These are phyloP conservation scores for Solanum aculeatissimum DNA, from an alignment of 305 asterid genomes.

Conservation along the genomic window DNA sequence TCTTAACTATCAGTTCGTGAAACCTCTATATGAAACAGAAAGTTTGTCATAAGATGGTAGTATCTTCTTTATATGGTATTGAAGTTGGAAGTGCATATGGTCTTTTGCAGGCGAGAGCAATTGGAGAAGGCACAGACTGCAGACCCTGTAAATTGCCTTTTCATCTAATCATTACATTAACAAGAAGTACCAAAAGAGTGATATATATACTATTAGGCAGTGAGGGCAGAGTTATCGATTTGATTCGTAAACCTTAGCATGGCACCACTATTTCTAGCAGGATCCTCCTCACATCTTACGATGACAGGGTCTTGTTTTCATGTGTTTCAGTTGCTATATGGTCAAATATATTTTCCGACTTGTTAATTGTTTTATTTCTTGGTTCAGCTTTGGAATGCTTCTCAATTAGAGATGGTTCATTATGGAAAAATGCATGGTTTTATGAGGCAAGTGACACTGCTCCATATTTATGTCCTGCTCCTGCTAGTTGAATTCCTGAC, in stretches of 20 bases:
- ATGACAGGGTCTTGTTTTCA: not conserved
- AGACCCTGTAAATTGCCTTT: slow-evolving; percentile 49
- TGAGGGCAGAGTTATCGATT: not conserved
- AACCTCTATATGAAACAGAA: not conserved
- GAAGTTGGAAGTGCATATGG: not conserved
- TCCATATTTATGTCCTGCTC: not conserved
- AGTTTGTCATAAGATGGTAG: not conserved
- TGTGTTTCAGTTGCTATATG: not conserved
- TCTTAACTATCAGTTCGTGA: not conserved
- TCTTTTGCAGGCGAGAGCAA: slow-evolving; percentile 55
- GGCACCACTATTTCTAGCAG: not conserved
- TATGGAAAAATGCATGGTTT: slow-evolving; percentile 96
- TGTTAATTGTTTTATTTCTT: not conserved
- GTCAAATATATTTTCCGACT: not conserved
- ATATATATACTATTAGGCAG: not conserved
- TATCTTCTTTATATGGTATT: not conserved
- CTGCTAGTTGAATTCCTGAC: not conserved
- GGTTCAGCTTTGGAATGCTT: slow-evolving; percentile 94
- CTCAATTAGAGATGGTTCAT: slow-evolving; percentile 89
- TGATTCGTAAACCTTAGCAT: not conserved
- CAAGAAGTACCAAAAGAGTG: not conserved
- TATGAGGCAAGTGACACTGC: slow-evolving; percentile 58
- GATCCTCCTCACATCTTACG: not conserved
- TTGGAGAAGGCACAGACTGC: slow-evolving; percentile 90
- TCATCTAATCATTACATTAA: not conserved